Base-by-base conservation (phyloP, 495 filamentous ascomycete species). In the Monascus purpureus region DNA sequence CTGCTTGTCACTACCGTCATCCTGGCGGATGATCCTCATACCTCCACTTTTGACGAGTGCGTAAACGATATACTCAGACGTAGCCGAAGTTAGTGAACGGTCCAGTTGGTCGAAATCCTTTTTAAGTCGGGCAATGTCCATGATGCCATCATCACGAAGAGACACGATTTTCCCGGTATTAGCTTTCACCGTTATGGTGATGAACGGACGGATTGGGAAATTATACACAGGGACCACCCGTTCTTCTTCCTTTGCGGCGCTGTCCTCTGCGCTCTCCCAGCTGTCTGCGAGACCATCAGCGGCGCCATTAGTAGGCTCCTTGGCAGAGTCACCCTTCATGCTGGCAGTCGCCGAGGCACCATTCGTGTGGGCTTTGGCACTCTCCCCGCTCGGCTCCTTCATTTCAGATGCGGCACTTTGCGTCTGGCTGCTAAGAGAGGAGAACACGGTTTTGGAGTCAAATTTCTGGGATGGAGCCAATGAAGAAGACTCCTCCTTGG, bases 71-170 rank as follows among this genome's bases (percentile, higher is more conserved):
- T 84, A 93, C 9, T 77, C 75, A 40, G 80, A 78, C n/a, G 82
- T 84, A 18, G 87, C 88, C 2, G 86, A 76, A 18, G 84, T 85
- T 27, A 99, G 65, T 29, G 83, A 90, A 32, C 92, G 81, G 49
- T 99, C 92, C 29, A 92, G 73, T 53, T 96, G 92, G 53, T 99
- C 92, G 43, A 96, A 96, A 5, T 90, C 82, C 56, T 96, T 95
- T 64, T 93, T 93, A 33, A 95, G 67, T 25, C 83, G 75, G 24
- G 88, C 87, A 53, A 99, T 86, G 40, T 87, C 78, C 53, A 90
- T 77, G 31, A 92, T 70, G 4, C 71, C 61, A 43, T 86, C 80
- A 31, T 79, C 72, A 13, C 71, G 73, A 48, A 79, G 72, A 8
- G 61, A 49, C n/a, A 65, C 51, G 56, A 59, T 42, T 35, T 55